A percentile compares a stretch with the other conserved stretches of the same genome.
Conservation (phyloP, 495 filamentous ascomycete genomes). For the Peziza echinospora region DNA sequence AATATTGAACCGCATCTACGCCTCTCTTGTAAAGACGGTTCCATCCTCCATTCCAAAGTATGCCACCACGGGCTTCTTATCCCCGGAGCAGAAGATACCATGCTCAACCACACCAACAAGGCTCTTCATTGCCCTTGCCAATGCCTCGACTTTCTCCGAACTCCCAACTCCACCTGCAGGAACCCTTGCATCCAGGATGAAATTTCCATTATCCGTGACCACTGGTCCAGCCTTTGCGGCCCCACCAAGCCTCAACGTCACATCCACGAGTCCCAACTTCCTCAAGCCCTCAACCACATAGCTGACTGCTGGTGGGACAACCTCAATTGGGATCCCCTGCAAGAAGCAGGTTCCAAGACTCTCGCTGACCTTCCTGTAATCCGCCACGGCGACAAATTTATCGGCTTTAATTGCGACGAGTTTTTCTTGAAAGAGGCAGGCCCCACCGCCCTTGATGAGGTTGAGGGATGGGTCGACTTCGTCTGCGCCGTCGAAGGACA, state of each 20-base stretch:
- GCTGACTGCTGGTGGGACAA: constrained; percentile 58
- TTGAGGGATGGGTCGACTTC: constrained; percentile 91
- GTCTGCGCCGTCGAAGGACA: constrained; percentile 87
- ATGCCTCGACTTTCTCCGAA: constrained; percentile 24
- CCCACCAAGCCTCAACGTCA: constrained; percentile 43
- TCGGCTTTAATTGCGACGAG: constrained; percentile 65
- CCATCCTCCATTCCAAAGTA: constrained; percentile 89
- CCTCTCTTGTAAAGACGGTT: constrained; percentile 24
- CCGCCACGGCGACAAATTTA: constrained; percentile 85
- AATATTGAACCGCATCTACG: too few species aligned
- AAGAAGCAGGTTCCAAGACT: constrained; percentile 58
- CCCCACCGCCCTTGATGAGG: constrained; percentile 92
- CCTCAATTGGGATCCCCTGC: constrained; percentile 73
- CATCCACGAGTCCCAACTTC: constrained; percentile 44
- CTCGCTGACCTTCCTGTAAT: constrained; percentile 66
- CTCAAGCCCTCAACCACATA: constrained; percentile 45
- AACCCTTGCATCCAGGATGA: constrained; percentile 85
- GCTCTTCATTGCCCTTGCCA: constrained; percentile 50
- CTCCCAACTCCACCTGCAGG: constrained; percentile 27
- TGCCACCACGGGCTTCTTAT: constrained; percentile 75
- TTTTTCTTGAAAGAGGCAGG: constrained; percentile 96
- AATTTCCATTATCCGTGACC: constrained; percentile 85
- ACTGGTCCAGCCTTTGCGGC: constrained; percentile 55
- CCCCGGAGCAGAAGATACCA: constrained; percentile 64
- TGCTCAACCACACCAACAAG: constrained; percentile 82